phyloP scores from a whole-genome alignment of 129 eudicot genomes.

The Gnaphalium uliginosum region DNA sequence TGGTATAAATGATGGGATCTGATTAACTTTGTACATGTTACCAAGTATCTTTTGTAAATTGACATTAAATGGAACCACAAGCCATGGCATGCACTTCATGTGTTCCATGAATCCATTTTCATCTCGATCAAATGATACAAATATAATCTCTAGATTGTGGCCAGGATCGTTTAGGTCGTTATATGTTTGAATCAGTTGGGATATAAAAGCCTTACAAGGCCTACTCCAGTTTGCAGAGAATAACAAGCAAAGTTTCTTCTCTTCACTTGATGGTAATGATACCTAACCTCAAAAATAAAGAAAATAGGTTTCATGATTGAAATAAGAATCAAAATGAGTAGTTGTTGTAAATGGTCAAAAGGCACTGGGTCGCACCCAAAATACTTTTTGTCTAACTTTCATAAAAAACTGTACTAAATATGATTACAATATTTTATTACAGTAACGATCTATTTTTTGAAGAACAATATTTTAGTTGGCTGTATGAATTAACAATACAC shows the following conservation, averaged over 20 bases:
- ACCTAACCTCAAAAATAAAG: constrained; percentile 30
- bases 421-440: background rate
- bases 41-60: constrained; percentile 33
- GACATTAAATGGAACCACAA: constrained; percentile 43
- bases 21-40: constrained; percentile 36
- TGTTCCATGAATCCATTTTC: constrained; percentile 45
- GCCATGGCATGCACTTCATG: constrained; percentile 55
- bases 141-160: constrained; percentile 41
- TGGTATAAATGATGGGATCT: constrained; percentile 42
- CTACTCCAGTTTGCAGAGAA: constrained; percentile 64
- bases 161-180: constrained; percentile 28
- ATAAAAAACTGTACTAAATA: background rate
- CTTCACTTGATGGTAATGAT: constrained; percentile 38
- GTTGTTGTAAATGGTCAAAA: background rate
- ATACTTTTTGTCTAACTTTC: background rate
- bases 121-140: constrained; percentile 51
- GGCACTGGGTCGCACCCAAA: background rate
- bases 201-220: constrained; percentile 48
- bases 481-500: background rate
- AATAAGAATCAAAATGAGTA: background rate
- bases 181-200: constrained; percentile 45
- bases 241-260: constrained; percentile 47
- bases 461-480: constrained; percentile 3
- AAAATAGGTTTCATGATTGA: background rate
- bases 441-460: background rate